Percentiles rank a stretch among this genome's conserved stretches.
Evolutionary conservation across 139 green algal species (phyloP).

Genomic region (Pseudopediastrum boryanum): DNA sequence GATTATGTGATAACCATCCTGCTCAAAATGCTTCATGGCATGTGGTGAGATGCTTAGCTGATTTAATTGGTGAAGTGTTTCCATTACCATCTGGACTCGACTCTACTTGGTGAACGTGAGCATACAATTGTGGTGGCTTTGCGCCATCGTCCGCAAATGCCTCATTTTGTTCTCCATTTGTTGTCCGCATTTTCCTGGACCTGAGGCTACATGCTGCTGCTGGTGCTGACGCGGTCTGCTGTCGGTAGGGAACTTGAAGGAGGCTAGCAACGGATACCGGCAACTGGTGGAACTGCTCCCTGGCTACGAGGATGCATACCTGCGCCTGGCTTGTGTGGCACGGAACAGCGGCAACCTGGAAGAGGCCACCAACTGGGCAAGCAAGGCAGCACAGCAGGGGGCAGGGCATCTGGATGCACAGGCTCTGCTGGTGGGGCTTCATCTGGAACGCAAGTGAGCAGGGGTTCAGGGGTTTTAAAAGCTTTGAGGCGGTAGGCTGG

Average conservation of each 20-base stretch:
- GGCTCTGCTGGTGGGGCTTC: slow-evolving; percentile 66
- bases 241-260: slow-evolving; percentile 26
- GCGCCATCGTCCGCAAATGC: too few species aligned
- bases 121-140: too few species aligned
- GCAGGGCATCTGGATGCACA: slow-evolving; percentile 62
- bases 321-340: slow-evolving; percentile 82
- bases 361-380: slow-evolving; percentile 62
- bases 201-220: background rate
- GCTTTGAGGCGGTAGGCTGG: too few species aligned
- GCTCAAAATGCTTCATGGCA: too few species aligned
- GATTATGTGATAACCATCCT: too few species aligned
- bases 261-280: slow-evolving; percentile 64
- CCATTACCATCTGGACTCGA: too few species aligned
- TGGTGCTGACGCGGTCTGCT: background rate
- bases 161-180: too few species aligned
- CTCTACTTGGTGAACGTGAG: too few species aligned
- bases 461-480: background rate
- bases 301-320: slow-evolving; percentile 84
- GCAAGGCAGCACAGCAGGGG: slow-evolving; percentile 35
- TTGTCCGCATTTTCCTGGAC: too few species aligned
- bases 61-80: too few species aligned
- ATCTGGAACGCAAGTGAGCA: slow-evolving; percentile 60
- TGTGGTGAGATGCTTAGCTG: too few species aligned
- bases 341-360: slow-evolving; percentile 46
- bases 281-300: slow-evolving; percentile 68